These are phyloP conservation scores for barrel medic (Medicago truncatula) DNA, from an alignment of 306 rosid species.

Conservation along the genomic window DNA sequence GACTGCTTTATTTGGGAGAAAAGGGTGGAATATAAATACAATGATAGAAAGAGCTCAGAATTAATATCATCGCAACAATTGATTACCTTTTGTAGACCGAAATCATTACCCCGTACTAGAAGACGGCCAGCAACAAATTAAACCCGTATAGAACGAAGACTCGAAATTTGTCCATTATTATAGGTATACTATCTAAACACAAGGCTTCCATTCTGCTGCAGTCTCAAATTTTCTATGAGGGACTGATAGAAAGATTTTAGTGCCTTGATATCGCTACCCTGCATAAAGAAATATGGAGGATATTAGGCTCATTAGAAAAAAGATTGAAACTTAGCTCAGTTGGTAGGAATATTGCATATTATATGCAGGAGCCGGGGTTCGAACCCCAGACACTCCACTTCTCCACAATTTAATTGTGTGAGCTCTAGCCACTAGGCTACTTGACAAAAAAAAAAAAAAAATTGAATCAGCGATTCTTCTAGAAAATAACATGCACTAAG, in stretches of 20 bases:
- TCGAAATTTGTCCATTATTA: constrained; percentile 26
- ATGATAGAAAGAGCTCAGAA: not conserved
- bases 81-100: constrained; percentile 63
- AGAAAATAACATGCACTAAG: constrained; percentile 30
- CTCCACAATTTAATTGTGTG: too few relatives aligned
- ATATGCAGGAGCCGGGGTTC: too few relatives aligned
- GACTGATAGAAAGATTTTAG: constrained; percentile 81
- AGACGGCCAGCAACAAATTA: constrained; percentile 36
- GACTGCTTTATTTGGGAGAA: constrained; percentile 12
- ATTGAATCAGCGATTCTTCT: constrained; percentile 24
- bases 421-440: too few relatives aligned
- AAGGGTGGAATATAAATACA: not conserved
- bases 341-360: too few relatives aligned
- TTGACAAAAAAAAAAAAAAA: too few relatives aligned
- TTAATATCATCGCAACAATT: constrained; percentile 10
- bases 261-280: constrained; percentile 85
- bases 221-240: constrained; percentile 78
- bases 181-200: constrained; percentile 85
- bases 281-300: constrained; percentile 46
- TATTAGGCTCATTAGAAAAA: constrained; percentile 9
- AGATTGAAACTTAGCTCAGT: too few relatives aligned
- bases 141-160: constrained; percentile 39
- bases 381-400: too few relatives aligned
- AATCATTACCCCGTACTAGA: constrained; percentile 42
- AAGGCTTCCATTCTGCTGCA: constrained; percentile 85